Evolutionary conservation across 2,329 filamentous ascomycete genomes (phyloP), one percentile per base, ranked within the genome.

Genomic region (Penicillium rolfsii): DNA sequence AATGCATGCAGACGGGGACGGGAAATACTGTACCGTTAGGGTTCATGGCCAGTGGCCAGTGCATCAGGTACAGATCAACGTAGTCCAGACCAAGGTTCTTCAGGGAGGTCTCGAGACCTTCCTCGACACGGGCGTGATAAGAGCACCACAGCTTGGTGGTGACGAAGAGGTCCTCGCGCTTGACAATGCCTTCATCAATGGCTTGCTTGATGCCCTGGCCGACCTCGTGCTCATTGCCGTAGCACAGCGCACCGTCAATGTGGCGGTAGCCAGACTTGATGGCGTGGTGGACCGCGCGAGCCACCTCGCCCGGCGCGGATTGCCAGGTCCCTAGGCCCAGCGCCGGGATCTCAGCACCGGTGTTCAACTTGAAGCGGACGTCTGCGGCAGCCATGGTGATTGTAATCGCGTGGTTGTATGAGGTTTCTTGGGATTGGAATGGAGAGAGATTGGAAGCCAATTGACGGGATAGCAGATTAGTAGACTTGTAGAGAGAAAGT

Each of bases 61-160:
- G 91, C 81, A 96, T 85, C 40, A 96, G 83, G 74, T 86, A 92
- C 59, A 96, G 81, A 74, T 96, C 92, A 5, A 96, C 84, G 74
- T 96, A 94, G 66, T 92, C 89, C 52, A 95, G 80, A 1, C 91
- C 90, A 38, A 96, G 80, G 61, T 84, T 83, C 78, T 88, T 85
- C 74, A 95, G 81, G 70, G 88, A 90, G 82, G 89, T 87, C 66
- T 91, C 86, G 38, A 95, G 82, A 38, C 84, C 87, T 70, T 89
- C 80, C 77, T 90, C 87, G 5, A 87, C 87, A 6, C 88, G 83
- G 33, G 85, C 86, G 76, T 89, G 88, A 80, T 90, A 93, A 54
- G 90, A 91, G 71, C 87, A 89, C 90, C 91, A 96, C 40, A 93
- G 84, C 83, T 96, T 96, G 71, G 88, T 91, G 57, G 91, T 90